A percentile compares a stretch with the other conserved stretches of the same genome.
Conservation (phyloP, 805 yeast genomes). For the Isabelozyma rhagii region DNA sequence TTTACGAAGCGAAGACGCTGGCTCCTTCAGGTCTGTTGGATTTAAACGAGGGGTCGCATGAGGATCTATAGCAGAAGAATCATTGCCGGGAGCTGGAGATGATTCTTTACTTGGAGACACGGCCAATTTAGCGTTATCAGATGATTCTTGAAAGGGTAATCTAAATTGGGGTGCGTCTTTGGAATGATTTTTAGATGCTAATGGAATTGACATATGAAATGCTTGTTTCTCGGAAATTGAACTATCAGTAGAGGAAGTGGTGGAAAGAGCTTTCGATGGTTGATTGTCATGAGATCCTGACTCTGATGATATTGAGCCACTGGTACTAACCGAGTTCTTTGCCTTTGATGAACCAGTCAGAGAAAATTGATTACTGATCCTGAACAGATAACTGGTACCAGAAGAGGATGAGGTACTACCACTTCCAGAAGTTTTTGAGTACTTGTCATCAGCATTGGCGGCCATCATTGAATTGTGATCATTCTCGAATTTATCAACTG, state of each 20-base stretch:
- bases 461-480: conserved; percentile 10
- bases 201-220: conserved; percentile 18
- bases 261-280: conserved; percentile 1
- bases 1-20: conserved; percentile 6
- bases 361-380: not conserved
- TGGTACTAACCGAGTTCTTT: conserved; percentile 8
- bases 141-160: conserved; percentile 62
- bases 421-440: conserved; percentile 3
- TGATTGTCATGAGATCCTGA: conserved; percentile 7
- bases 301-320: conserved; percentile 3
- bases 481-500: conserved; percentile 41
- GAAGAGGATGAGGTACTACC: conserved; percentile 6
- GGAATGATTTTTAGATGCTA: conserved; percentile 10
- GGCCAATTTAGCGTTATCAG: not conserved
- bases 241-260: not conserved
- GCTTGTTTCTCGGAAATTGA: conserved; percentile 5
- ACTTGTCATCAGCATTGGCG: not conserved
- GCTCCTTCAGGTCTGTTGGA: not conserved
- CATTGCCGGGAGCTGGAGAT: conserved; percentile 1
- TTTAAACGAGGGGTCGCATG: conserved; percentile 6
- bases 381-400: conserved; percentile 1
- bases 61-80: conserved; percentile 21
- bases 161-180: conserved; percentile 57
- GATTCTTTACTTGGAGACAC: not conserved
- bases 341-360: conserved; percentile 3